phyloP scores from a whole-genome alignment of 495 filamentous ascomycete species.

The Amphirosellinia nigrospora region DNA sequence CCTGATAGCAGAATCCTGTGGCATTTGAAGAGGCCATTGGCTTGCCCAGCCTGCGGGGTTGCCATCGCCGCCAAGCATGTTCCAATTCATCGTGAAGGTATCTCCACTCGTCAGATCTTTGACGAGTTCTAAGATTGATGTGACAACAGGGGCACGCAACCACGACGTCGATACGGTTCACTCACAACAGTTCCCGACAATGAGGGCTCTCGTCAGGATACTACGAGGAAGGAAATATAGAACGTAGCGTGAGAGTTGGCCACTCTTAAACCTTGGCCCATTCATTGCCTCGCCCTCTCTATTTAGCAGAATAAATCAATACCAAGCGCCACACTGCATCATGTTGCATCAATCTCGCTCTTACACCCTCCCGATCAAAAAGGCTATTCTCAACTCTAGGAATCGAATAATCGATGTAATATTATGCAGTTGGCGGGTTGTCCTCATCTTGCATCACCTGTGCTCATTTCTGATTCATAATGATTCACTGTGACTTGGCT shows the following conservation, averaged over 20 bases:
- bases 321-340: background rate
- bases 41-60: slow-evolving; percentile 14
- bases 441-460: slow-evolving; percentile 6
- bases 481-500: slow-evolving; percentile 15
- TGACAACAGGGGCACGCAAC: background rate
- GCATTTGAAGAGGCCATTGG: slow-evolving; percentile 13
- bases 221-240: background rate
- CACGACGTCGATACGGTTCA: background rate
- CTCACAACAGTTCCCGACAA: background rate
- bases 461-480: slow-evolving; percentile 13
- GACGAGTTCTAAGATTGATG: background rate
- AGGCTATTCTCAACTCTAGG: background rate
- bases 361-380: background rate
- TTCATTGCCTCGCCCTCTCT: background rate
- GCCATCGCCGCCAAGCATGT: slow-evolving; percentile 9
- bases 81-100: slow-evolving; percentile 11
- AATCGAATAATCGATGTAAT: background rate
- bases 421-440: background rate
- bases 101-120: background rate
- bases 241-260: background rate
- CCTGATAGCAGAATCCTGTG: background rate
- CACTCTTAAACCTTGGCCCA: slow-evolving; percentile 5
- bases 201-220: background rate
- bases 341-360: slow-evolving; percentile 3
- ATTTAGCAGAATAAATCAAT: background rate